A percentile compares a stretch with the other conserved stretches of the same genome.
Evolutionary conservation across 2,329 filamentous ascomycete genomes (phyloP).

Genomic region (Colletotrichum viniferum): DNA sequence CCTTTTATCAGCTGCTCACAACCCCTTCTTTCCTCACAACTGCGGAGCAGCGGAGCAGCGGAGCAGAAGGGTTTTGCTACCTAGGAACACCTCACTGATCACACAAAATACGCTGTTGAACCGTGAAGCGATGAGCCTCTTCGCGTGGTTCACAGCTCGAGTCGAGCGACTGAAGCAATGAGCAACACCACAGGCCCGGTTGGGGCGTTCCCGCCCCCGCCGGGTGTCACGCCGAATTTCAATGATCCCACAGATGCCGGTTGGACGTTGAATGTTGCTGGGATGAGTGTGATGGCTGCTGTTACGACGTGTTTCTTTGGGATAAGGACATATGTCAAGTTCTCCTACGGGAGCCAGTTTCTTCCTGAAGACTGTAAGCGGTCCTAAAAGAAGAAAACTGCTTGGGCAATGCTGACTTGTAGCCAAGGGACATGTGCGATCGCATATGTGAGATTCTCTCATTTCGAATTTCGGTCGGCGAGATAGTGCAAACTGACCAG

Average conservation of each 20-base stretch:
- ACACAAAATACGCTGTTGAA: background rate
- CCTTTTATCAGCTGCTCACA: background rate
- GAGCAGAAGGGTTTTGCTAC: background rate
- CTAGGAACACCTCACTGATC: background rate
- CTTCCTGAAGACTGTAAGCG: constrained; percentile 10
- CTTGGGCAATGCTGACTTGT: background rate
- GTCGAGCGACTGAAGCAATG: constrained; percentile 5
- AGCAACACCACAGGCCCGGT: constrained; percentile 5
- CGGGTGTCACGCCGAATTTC: constrained; percentile 25
- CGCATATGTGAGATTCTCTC: background rate
- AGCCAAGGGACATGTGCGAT: constrained; percentile 6
- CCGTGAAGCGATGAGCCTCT: constrained; percentile 3
- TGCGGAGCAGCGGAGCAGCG: too few relatives aligned
- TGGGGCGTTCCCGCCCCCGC: constrained; percentile 25
- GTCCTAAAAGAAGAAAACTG: too few relatives aligned
- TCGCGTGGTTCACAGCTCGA: background rate
- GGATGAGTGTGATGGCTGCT: constrained; percentile 19
- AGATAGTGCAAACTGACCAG: background rate
- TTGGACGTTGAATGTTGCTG: constrained; percentile 16
- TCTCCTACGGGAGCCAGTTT: background rate
- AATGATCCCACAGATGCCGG: constrained; percentile 21
- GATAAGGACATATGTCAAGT: constrained; percentile 24
- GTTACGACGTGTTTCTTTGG: constrained; percentile 16
- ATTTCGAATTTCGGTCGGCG: background rate
- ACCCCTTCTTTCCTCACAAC: background rate